Percentiles rank a stretch among this genome's conserved stretches.
Evolutionary conservation across 2,329 filamentous ascomycete genomes (phyloP).

Genomic region (Fusarium ambrosium): DNA sequence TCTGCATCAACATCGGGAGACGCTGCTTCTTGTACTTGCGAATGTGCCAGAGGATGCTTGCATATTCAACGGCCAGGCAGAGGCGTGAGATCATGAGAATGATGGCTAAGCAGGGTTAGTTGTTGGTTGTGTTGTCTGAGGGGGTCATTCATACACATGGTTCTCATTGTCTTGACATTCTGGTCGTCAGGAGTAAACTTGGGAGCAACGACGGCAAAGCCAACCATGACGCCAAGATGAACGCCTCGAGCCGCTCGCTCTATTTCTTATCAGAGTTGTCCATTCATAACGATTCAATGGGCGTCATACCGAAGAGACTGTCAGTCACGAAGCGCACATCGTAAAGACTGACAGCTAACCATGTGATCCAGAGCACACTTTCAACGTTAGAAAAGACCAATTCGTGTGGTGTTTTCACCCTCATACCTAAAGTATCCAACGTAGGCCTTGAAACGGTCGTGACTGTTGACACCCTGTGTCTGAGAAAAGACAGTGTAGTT

Average conservation of each 20-base stretch:
- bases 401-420: neutral
- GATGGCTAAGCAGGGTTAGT: conserved; percentile 48
- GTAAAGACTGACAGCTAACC: conserved; percentile 73
- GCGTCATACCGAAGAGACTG: conserved; percentile 65
- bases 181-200: conserved; percentile 58
- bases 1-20: conserved; percentile 53
- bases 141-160: conserved; percentile 54
- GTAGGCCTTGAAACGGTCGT: conserved; percentile 51
- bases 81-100: conserved; percentile 67
- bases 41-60: conserved; percentile 59
- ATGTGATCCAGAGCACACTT: conserved; percentile 76
- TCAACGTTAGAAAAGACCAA: neutral
- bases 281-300: rapidly evolving
- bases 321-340: conserved; percentile 76
- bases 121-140: too few species aligned
- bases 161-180: conserved; percentile 53
- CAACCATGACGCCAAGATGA: conserved; percentile 75
- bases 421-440: conserved; percentile 54
- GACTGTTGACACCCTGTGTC: conserved; percentile 50
- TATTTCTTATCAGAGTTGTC: conserved; percentile 7
- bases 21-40: conserved; percentile 55
- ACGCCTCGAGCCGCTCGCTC: conserved; percentile 69
- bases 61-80: conserved; percentile 68
- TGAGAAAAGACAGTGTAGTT: conserved; percentile 72
- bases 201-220: conserved; percentile 72